Percentiles rank a stretch among this genome's conserved stretches.
Conservation (phyloP, 352 stramenopile species). For the Pythium myriotylum region DNA sequence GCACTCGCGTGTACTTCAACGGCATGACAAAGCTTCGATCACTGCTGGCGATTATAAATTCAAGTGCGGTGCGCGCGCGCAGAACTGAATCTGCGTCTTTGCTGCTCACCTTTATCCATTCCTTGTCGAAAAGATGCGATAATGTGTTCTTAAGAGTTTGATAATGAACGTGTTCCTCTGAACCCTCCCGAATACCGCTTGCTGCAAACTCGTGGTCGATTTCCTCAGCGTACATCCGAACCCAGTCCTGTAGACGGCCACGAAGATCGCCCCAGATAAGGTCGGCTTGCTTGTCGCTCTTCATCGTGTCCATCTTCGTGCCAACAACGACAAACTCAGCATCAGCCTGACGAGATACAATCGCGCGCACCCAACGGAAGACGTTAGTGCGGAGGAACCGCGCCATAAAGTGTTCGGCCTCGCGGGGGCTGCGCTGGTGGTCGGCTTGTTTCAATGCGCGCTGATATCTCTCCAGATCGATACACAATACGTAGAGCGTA, state of each 20-base stretch:
- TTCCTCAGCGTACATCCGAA: constrained; percentile 10
- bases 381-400: constrained; percentile 16
- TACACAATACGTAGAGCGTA: constrained; percentile 24
- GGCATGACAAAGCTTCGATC: constrained; percentile 25
- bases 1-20: constrained; percentile 13
- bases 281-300: constrained; percentile 2
- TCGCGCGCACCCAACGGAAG: constrained; percentile 26
- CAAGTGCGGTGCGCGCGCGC: not conserved
- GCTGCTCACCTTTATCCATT: constrained; percentile 19
- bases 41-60: constrained; percentile 7
- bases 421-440: not conserved
- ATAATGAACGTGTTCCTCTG: not conserved
- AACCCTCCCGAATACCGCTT: not conserved
- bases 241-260: constrained; percentile 9
- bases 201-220: constrained; percentile 11
- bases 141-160: constrained; percentile 11
- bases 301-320: constrained; percentile 26
- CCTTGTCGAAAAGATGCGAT: constrained; percentile 11
- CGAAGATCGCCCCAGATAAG: constrained; percentile 13
- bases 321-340: constrained; percentile 29
- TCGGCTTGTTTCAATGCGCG: not conserved
- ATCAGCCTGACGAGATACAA: constrained; percentile 19
- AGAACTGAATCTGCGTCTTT: constrained; percentile 6
- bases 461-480: constrained; percentile 18
- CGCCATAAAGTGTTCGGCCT: constrained; percentile 15